These are phyloP conservation scores for Populus hybrid DNA, from an alignment of 441 rosid species.

Conservation along the genomic window DNA sequence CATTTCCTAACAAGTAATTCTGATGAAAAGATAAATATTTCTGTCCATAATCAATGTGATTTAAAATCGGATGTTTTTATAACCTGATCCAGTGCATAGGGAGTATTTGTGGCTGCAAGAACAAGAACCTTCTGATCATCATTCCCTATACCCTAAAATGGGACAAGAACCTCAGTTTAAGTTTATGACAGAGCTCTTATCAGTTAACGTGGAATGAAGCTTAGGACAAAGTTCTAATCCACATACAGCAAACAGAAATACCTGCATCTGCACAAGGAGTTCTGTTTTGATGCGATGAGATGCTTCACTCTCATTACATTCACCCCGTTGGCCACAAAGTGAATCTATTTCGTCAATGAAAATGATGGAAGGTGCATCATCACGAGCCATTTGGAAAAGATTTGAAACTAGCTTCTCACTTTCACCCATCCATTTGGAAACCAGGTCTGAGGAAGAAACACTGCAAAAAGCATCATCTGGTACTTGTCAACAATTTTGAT, in stretches of 20 bases:
- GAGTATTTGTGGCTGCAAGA: conserved; percentile 96
- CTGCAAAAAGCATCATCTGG: conserved; percentile 28
- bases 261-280: conserved; percentile 99
- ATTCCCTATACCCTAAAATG: conserved; percentile 76
- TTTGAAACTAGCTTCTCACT: conserved; percentile 95
- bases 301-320: conserved; percentile 95
- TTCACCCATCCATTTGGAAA: conserved; percentile 99
- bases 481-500: background rate
- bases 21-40: conserved; percentile 15
- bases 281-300: conserved; percentile 94
- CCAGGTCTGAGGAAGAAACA: conserved; percentile 90
- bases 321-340: conserved; percentile 86
- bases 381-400: conserved; percentile 92
- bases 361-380: conserved; percentile 87
- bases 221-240: background rate
- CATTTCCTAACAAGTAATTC: conserved; percentile 10
- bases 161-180: conserved; percentile 12
- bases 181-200: conserved; percentile 6
- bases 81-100: conserved; percentile 94
- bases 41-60: conserved; percentile 9
- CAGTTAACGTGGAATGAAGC: background rate
- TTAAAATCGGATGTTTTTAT: conserved; percentile 8
- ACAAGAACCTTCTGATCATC: conserved; percentile 89
- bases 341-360: conserved; percentile 95
- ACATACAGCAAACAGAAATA: conserved; percentile 16